These are phyloP conservation scores for Fusarium citri DNA, from an alignment of 2,329 filamentous ascomycete genomes.

Conservation along the genomic window DNA sequence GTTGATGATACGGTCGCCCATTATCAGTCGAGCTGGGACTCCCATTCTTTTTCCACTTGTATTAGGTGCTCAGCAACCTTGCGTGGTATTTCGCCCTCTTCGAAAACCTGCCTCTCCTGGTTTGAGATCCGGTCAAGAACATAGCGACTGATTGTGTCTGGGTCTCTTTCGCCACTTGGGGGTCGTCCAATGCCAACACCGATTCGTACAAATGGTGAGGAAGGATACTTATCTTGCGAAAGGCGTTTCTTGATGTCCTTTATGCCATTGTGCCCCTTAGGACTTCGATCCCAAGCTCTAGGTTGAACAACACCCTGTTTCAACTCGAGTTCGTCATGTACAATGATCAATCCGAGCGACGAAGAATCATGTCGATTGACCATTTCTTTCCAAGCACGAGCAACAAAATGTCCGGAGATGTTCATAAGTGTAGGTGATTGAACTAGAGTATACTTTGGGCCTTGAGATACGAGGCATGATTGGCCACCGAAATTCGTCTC, in stretches of 20 bases:
- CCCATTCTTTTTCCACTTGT: constrained; percentile 58
- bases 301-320: constrained; percentile 75
- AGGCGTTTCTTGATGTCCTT: constrained; percentile 71
- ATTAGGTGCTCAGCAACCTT: constrained; percentile 63
- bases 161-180: constrained; percentile 67
- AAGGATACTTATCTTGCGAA: constrained; percentile 54
- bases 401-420: constrained; percentile 77
- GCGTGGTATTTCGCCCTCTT: constrained; percentile 65
- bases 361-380: constrained; percentile 53
- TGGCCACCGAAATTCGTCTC: constrained; percentile 63
- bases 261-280: constrained; percentile 80
- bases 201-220: constrained; percentile 67
- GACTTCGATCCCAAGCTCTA: constrained; percentile 71
- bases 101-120: constrained; percentile 58
- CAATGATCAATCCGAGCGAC: constrained; percentile 71
- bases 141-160: constrained; percentile 75
- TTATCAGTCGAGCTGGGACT: constrained; percentile 40
- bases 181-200: constrained; percentile 92
- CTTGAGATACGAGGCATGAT: constrained; percentile 61
- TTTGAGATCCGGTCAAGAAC: constrained; percentile 76
- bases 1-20: neutral
- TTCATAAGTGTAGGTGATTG: constrained; percentile 89
- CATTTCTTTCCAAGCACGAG: constrained; percentile 71
- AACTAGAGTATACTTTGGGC: constrained; percentile 72
- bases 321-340: constrained; percentile 90